Evolutionary conservation across 257 asterid genomes (phyloP).

Genomic region (Solanum paucissectum): DNA sequence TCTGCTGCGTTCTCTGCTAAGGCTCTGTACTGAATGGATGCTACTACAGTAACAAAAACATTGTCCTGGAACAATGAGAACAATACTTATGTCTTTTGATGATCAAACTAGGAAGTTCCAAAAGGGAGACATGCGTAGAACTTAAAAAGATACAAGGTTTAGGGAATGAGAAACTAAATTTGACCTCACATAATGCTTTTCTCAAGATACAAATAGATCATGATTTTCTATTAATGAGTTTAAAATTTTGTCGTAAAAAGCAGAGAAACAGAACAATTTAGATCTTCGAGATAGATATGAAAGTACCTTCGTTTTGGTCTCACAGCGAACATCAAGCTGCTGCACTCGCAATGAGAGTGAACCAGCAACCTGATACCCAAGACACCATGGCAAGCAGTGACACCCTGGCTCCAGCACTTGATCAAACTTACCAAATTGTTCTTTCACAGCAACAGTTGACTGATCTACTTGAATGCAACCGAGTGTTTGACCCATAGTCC

Average conservation of each 20-base stretch:
- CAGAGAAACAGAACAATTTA: not conserved
- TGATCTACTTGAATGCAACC: constrained; percentile 30
- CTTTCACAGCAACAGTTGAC: constrained; percentile 23
- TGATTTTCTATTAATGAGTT: not conserved
- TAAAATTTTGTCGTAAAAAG: not conserved
- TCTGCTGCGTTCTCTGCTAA: constrained; percentile 22
- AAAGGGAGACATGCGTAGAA: not conserved
- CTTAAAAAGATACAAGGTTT: not conserved
- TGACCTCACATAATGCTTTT: not conserved
- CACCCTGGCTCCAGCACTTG: constrained; percentile 32
- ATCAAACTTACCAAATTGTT: constrained; percentile 21
- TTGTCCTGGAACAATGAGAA: constrained; percentile 23
- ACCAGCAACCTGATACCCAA: constrained; percentile 20
- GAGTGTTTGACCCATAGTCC: constrained; percentile 24
- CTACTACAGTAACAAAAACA: constrained; percentile 36
- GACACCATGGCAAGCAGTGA: constrained; percentile 34
- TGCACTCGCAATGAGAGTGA: constrained; percentile 18
- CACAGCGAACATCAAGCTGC: constrained; percentile 30
- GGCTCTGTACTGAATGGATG: constrained; percentile 29
- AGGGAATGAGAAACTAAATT: not conserved
- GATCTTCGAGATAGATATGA: not conserved
- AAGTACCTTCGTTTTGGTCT: constrained; percentile 30
- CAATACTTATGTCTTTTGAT: not conserved
- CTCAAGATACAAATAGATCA: not conserved
- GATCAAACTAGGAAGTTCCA: not conserved